Percentiles rank a stretch among this genome's conserved stretches.
phyloP scores from a whole-genome alignment of 1,139 yeast genomes.

The Nakaseomyces nivariensis region DNA sequence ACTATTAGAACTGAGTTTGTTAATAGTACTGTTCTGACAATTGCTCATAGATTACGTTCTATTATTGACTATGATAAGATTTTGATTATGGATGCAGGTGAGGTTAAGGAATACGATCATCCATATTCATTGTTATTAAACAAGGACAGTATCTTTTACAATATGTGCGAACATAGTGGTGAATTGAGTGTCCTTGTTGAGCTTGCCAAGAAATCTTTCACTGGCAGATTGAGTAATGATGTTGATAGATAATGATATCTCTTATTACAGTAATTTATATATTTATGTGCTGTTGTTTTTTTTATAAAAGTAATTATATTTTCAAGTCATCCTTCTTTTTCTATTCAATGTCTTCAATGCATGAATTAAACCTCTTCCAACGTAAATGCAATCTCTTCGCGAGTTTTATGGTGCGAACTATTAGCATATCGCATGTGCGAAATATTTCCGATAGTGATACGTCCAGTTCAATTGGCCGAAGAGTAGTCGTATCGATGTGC shows the following conservation, averaged over 20 bases:
- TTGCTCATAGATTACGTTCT: constrained; percentile 85
- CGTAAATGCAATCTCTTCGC: neutral
- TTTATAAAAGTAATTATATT: neutral
- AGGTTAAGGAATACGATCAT: constrained; percentile 69
- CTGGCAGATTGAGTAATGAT: constrained; percentile 24
- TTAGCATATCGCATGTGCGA: neutral
- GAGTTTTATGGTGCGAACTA: neutral
- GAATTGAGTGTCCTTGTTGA: constrained; percentile 63
- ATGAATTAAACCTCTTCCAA: neutral
- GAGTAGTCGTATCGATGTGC: neutral
- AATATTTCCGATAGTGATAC: neutral
- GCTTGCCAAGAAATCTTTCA: constrained; percentile 48
- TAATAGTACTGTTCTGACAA: constrained; percentile 69
- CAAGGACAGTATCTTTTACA: constrained; percentile 54
- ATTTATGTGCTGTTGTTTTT: neutral
- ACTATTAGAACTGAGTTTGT: constrained; percentile 78
- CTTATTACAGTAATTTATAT: neutral
- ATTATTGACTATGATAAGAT: constrained; percentile 85
- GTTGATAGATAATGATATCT: neutral
- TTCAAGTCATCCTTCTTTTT: no score
- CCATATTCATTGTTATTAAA: constrained; percentile 61
- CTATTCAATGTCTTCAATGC: neutral
- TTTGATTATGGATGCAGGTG: constrained; percentile 79
- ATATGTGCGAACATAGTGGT: constrained; percentile 84
- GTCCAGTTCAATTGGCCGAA: neutral